phyloP scores from a whole-genome alignment of 2,329 filamentous ascomycete genomes.

The Gnomoniopsis smithogilvyi region DNA sequence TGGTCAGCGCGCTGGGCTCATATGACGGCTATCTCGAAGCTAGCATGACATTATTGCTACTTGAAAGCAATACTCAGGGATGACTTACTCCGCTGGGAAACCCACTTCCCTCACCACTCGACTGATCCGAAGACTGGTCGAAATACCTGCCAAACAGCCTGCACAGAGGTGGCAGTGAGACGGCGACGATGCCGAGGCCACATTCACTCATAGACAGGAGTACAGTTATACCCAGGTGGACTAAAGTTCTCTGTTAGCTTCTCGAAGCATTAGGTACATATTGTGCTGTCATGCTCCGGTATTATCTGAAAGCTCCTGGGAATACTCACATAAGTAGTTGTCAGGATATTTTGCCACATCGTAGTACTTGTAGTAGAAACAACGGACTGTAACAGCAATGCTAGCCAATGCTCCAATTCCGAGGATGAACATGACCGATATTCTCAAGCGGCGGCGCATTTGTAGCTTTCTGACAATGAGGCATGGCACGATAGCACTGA shows the following conservation, averaged over 20 bases:
- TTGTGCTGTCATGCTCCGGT: neutral
- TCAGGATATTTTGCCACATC: neutral
- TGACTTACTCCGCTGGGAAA: neutral
- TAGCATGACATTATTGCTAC: neutral
- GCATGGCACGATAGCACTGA: neutral
- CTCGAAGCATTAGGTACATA: too few species aligned
- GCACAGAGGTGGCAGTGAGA: neutral
- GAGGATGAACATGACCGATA: neutral
- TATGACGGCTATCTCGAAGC: neutral
- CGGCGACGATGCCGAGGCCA: neutral
- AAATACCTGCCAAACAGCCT: neutral
- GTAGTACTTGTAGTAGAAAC: neutral
- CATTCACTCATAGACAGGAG: neutral
- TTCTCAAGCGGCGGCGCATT: neutral
- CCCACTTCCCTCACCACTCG: neutral
- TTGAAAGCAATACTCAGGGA: neutral
- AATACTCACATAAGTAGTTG: neutral
- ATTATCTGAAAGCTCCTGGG: neutral
- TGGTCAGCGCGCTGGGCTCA: neutral
- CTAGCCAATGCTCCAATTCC: neutral
- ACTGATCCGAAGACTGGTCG: neutral
- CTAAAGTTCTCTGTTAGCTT: neutral
- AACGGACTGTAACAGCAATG: neutral
- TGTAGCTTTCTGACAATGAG: neutral
- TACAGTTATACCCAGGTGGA: neutral